Evolutionary conservation across 257 asterid genomes (phyloP), one percentile per base, ranked within the genome.

Genomic region (Paulownia fortunei): DNA sequence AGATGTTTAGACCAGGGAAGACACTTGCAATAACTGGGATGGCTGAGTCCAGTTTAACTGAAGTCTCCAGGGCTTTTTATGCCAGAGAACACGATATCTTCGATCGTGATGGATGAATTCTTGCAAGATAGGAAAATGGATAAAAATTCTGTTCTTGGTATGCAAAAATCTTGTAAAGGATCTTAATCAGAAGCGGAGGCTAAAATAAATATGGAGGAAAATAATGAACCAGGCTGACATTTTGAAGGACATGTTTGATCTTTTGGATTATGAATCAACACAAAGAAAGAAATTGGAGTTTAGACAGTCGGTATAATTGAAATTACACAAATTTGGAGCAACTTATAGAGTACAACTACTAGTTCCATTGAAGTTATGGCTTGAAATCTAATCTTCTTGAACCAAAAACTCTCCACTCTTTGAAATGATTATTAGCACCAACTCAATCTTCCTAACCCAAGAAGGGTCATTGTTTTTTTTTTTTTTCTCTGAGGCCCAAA

Each of bases 1-100:
- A 60, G 3, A 94, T 91, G 89, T 88, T 90, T 9, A 91, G 84
- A 15, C 94, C 97, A 0, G 97, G 94, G 69, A 93, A 88, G 0
- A 81, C 90, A 64, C 76, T 65, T 15, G 97, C 81, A 44, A 76
- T 82, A 0, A 93, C 96, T 27, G 92, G 91, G 49, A 80, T 87
- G 62, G 92, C 83, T 60, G 96, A 84, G 85, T 13, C 97, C 91
- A 6, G 90, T 80, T 34, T 79, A 67, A 58, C 68, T 77, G 12
- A 72, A 75, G 44, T 88, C 86, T 34, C 81, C 87, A 0, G 92
- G 84, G 46, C 15, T 16, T 78, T 74, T 89, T 72, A 93, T 81
- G 55, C 93, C 97, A 0, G 88, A 71, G 71, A 61, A 91, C 8
- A 87, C 85, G 15, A 91, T 91, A 69, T 93, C 97, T 8, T 93